Base-by-base conservation (phyloP, 1,284 basidiomycete species). In the Ceratobasidium sp. region DNA sequence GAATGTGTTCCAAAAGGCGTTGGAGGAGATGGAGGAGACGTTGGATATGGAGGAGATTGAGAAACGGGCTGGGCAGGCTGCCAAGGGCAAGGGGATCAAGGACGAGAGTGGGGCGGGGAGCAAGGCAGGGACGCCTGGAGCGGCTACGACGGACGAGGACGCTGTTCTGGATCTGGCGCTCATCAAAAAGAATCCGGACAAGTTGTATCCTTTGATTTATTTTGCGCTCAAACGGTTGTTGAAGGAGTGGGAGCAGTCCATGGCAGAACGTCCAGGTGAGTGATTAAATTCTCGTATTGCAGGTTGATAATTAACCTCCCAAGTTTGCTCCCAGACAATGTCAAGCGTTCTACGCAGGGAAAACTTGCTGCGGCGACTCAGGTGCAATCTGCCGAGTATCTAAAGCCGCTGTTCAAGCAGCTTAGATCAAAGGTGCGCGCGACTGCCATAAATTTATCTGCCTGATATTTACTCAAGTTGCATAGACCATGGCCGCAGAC, bases 131-230 rank as follows among this genome's bases (percentile, higher is more conserved):
- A 81, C 81, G 33, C 73, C 75, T 18, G 80, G 55, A 50, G 77
- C 80, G 30, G 44, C 65, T 46, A 78, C 73, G 12, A 77, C 38
- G n/a, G 83, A 84, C 68, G 83, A 86, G 14, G 86, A 87, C 27
- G 88, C 88, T 18, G 85, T 95, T 16, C 86, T 97, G 76, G 95
- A 98, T 83, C 85, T 99, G 38, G 87, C 86, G 7, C 88, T 99
- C 68, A 85, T 99, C 84, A 97, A 97, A 87, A 92, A 90, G 27
- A 95, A 99, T 83, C 94, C 96, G n/a, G 94, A 97, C 86, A 98
- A 95, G 85, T 87, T 99, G 33, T 99, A 99, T 83, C 98, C 98
- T 0, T 88, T 98, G 82, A 98, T 99, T 79, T 99, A 99, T 84
- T 97, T 97, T 84, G 96, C 96, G 1, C 87, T 99, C 79, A 99